Percentiles rank a stretch among this genome's conserved stretches.
These are phyloP conservation scores for Pseudogymnoascus sp. DNA, from an alignment of 2,329 filamentous ascomycete genomes.

Conservation along the genomic window DNA sequence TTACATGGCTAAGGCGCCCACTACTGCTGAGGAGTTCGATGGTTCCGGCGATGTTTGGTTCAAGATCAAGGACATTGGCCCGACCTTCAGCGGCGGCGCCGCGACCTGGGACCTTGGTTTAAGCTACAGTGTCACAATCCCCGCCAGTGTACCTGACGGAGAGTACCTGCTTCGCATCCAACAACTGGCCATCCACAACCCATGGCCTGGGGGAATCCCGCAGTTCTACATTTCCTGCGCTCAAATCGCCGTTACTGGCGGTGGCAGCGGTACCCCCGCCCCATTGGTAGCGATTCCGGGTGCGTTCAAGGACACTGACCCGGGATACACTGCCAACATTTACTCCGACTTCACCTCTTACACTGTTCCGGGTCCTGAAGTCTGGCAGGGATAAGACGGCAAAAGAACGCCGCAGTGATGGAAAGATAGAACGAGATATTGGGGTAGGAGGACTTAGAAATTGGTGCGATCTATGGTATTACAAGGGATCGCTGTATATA, in stretches of 20 bases:
- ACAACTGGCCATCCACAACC: slow-evolving; percentile 22
- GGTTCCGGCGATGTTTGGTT: slow-evolving; percentile 32
- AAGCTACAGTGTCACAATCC: slow-evolving; percentile 24
- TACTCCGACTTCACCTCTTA: slow-evolving; percentile 17
- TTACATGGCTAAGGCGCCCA: slow-evolving; percentile 32
- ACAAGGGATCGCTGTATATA: background rate
- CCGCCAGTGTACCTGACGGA: slow-evolving; percentile 20
- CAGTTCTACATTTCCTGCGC: slow-evolving; percentile 28
- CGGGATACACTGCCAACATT: slow-evolving; percentile 17
- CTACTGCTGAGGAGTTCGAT: slow-evolving; percentile 28
- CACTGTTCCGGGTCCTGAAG: slow-evolving; percentile 16
- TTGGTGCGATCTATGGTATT: background rate
- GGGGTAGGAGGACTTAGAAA: background rate
- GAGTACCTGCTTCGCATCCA: slow-evolving; percentile 25
- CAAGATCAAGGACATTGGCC: slow-evolving; percentile 30
- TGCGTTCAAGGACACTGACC: slow-evolving; percentile 5
- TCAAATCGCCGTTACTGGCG: slow-evolving; percentile 23
- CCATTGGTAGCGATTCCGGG: slow-evolving; percentile 13
- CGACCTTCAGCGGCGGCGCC: slow-evolving; percentile 23
- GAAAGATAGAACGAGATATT: background rate
- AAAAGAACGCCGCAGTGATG: background rate
- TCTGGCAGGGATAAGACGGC: background rate
- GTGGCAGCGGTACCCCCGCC: background rate
- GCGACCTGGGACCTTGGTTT: slow-evolving; percentile 22
- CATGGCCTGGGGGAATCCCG: slow-evolving; percentile 15